Evolutionary conservation across 768 basidiomycete species (phyloP).

Genomic region (Postia placenta): DNA sequence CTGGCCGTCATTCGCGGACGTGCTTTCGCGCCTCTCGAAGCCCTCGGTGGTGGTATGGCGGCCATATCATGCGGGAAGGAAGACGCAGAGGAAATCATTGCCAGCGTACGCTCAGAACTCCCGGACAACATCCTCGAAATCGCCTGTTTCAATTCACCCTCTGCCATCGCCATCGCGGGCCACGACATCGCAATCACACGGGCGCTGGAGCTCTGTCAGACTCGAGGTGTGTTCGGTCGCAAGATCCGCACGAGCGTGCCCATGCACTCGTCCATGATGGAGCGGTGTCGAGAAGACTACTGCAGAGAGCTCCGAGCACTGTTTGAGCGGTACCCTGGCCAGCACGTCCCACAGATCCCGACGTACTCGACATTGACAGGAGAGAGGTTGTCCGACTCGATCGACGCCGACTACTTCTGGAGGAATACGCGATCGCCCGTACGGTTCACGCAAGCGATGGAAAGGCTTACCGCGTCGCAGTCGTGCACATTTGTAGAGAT

Average conservation of each 20-base stretch:
- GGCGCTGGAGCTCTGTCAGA: constrained; percentile 24
- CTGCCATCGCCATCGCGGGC: constrained; percentile 35
- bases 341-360: constrained; percentile 23
- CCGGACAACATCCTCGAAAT: constrained; percentile 25
- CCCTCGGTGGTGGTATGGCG: constrained; percentile 35
- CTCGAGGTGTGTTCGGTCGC: constrained; percentile 28
- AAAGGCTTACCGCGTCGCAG: too few relatives aligned
- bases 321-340: constrained; percentile 27
- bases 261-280: constrained; percentile 34
- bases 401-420: constrained; percentile 37
- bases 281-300: constrained; percentile 27
- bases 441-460: constrained; percentile 29
- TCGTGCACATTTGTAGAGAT: constrained; percentile 32
- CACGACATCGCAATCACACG: constrained; percentile 15
- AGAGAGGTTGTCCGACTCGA: constrained; percentile 12
- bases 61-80: constrained; percentile 30
- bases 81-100: constrained; percentile 23
- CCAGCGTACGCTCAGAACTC: constrained; percentile 1
- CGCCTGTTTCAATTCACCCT: constrained; percentile 34
- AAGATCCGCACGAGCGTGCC: constrained; percentile 31
- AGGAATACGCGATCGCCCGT: constrained; percentile 31
- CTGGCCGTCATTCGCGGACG: constrained; percentile 37
- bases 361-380: constrained; percentile 34
- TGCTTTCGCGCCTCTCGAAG: constrained; percentile 29
- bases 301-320: constrained; percentile 20